phyloP scores from a whole-genome alignment of 495 filamentous ascomycete species.

The Neurospora tetrasperma region DNA sequence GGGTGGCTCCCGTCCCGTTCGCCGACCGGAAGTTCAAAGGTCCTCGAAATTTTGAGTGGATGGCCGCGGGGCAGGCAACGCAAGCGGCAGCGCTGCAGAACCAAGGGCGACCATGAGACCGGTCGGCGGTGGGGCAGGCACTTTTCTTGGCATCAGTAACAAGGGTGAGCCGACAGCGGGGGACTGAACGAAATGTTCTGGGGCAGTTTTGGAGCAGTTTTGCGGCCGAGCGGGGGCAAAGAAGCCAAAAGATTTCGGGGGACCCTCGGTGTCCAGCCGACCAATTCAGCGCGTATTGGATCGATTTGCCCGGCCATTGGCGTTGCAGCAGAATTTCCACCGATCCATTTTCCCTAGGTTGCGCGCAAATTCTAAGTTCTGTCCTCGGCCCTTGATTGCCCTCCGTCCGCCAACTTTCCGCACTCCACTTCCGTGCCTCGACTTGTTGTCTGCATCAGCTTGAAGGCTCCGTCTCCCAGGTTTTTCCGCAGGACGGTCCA shows the following conservation, averaged over 20 bases:
- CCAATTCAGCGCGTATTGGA: neutral
- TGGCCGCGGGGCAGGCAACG: neutral
- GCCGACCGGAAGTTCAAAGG: neutral
- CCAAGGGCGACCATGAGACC: neutral
- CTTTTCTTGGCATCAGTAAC: neutral
- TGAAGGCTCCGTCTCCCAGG: slow-evolving; percentile 7
- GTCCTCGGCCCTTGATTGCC: neutral
- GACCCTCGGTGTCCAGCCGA: neutral
- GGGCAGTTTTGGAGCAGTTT: neutral
- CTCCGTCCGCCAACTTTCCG: slow-evolving; percentile 1
- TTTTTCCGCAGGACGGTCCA: slow-evolving; percentile 7
- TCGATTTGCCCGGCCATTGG: neutral
- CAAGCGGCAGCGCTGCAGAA: neutral
- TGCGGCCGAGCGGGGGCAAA: slow-evolving; percentile 1
- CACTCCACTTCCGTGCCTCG: neutral
- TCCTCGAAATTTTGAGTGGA: neutral
- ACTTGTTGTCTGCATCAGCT: slow-evolving; percentile 10
- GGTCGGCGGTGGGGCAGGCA: neutral
- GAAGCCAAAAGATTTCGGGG: neutral
- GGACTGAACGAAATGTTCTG: neutral
- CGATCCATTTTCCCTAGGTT: neutral
- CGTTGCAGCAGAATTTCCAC: slow-evolving; percentile 4
- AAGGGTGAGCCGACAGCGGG: neutral
- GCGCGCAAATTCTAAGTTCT: slow-evolving; percentile 4
- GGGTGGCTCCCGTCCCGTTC: neutral